These are phyloP conservation scores for Boechera stricta DNA, from an alignment of 345 rosid species.

Conservation along the genomic window DNA sequence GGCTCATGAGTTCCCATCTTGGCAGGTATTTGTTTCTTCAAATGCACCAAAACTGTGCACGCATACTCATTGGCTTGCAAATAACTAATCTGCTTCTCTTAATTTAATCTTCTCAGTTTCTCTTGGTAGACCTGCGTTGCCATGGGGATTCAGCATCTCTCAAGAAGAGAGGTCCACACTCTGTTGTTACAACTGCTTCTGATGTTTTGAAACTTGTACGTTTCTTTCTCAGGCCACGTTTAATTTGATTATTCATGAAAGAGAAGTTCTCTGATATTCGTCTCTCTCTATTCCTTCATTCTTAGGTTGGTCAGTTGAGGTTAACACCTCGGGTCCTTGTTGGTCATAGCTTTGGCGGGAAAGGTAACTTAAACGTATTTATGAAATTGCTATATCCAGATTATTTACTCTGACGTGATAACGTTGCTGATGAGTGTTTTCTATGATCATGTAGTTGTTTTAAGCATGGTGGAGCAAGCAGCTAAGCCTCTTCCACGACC, in stretches of 20 bases:
- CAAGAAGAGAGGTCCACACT: slow-evolving; percentile 72
- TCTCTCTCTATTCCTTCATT: background rate
- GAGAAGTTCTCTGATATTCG: background rate
- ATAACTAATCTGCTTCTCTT: slow-evolving; percentile 18
- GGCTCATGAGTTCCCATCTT: slow-evolving; percentile 82
- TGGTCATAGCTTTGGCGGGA: slow-evolving; percentile 99
- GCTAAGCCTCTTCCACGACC: slow-evolving; percentile 98
- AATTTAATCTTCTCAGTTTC: slow-evolving; percentile 60
- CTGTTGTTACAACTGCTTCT: slow-evolving; percentile 83
- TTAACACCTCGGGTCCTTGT: slow-evolving; percentile 85
- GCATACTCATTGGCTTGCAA: background rate
- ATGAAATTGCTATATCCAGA: background rate
- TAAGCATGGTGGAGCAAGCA: slow-evolving; percentile 98
- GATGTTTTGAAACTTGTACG: slow-evolving; percentile 87
- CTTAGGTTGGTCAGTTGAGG: slow-evolving; percentile 76
- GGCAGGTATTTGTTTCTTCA: slow-evolving; percentile 67
- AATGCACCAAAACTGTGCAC: background rate
- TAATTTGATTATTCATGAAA: background rate
- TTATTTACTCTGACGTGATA: slow-evolving; percentile 20
- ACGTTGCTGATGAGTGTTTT: slow-evolving; percentile 37
- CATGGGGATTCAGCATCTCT: slow-evolving; percentile 91
- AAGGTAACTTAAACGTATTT: slow-evolving; percentile 57
- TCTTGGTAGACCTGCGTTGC: slow-evolving; percentile 88
- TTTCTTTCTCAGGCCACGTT: background rate
- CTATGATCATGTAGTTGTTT: slow-evolving; percentile 63